Conservation (phyloP, 345 rosid species). For the Kernera saxatilis region DNA sequence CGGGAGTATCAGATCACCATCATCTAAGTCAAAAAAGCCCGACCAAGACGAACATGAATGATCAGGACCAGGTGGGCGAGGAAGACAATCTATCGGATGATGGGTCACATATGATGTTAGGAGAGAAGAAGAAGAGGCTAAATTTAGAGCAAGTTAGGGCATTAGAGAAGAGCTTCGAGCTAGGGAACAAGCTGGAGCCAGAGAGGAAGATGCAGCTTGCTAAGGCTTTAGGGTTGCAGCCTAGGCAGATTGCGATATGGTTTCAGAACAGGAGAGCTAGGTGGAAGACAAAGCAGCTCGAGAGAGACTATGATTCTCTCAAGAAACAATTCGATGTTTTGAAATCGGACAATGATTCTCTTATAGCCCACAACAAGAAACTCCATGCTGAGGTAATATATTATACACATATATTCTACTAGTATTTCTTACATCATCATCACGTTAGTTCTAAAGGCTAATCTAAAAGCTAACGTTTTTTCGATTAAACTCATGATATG, state of each 20-base stretch:
- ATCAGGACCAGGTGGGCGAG: conserved; percentile 37
- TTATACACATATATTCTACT: neutral
- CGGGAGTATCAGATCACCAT: conserved; percentile 38
- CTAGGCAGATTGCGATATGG: conserved; percentile 73
- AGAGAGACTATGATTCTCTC: conserved; percentile 59
- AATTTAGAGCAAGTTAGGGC: conserved; percentile 70
- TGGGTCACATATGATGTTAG: conserved; percentile 54
- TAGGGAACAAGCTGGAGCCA: conserved; percentile 76
- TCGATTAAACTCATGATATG: neutral
- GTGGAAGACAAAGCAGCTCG: conserved; percentile 77
- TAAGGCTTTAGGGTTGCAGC: conserved; percentile 60
- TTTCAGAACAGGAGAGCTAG: conserved; percentile 75
- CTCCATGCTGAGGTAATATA: conserved; percentile 57
- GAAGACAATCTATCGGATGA: conserved; percentile 80
- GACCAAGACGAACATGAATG: conserved; percentile 17
- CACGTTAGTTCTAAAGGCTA: neutral
- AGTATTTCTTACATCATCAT: neutral
- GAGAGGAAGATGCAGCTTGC: conserved; percentile 72
- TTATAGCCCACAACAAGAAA: conserved; percentile 57
- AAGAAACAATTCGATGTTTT: conserved; percentile 59
- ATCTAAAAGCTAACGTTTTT: neutral
- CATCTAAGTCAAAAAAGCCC: conserved; percentile 30
- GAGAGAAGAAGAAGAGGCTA: conserved; percentile 79
- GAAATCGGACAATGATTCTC: conserved; percentile 63
- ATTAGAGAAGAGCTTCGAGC: conserved; percentile 67